Conservation (phyloP, 169 alveolate genomes). For the Plasmodium vivax region DNA sequence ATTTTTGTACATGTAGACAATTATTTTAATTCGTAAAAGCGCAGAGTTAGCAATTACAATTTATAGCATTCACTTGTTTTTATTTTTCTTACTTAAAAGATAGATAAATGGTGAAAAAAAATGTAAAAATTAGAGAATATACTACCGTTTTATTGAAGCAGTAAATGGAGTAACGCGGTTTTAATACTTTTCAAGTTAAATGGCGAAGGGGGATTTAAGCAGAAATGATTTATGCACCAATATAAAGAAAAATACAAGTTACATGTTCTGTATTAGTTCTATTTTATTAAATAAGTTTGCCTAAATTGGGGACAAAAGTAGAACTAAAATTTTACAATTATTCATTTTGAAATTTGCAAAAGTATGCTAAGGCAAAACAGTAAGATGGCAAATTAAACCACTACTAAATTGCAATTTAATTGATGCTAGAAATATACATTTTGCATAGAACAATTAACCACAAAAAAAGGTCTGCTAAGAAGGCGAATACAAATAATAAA, state of each 20-base stretch:
- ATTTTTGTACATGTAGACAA: background rate
- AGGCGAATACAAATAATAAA: background rate
- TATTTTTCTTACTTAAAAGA: background rate
- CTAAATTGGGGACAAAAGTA: background rate
- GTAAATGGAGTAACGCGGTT: background rate
- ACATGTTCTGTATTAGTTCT: background rate
- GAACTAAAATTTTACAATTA: background rate
- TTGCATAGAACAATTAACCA: background rate
- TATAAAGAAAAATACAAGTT: background rate
- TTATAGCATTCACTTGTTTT: background rate
- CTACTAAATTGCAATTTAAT: background rate
- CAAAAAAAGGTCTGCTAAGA: background rate
- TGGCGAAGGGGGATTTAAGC: background rate
- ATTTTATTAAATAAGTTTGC: background rate
- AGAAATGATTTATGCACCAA: background rate
- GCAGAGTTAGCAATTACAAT: background rate
- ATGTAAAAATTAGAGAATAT: background rate
- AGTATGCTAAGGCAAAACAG: background rate
- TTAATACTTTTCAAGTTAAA: background rate
- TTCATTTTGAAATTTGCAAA: background rate
- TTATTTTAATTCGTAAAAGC: background rate
- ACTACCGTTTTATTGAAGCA: background rate
- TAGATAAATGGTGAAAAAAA: background rate
- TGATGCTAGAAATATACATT: background rate
- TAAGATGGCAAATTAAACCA: background rate